These are phyloP conservation scores for Plasmodium billcollinsi DNA, from an alignment of 169 alveolate genomes.

Conservation along the genomic window DNA sequence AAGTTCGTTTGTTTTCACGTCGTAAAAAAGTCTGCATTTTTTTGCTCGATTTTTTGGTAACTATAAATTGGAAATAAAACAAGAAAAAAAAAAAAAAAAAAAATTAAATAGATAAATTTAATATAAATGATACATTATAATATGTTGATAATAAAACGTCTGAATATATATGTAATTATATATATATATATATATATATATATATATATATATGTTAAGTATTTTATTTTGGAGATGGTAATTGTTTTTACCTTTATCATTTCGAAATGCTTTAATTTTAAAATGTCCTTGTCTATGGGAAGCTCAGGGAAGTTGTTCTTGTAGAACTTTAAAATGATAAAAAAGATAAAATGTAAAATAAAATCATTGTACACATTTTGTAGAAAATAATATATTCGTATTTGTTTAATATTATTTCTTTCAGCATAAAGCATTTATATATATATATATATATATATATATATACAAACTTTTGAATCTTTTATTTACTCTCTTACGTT, in stretches of 20 bases:
- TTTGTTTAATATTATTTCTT: neutral
- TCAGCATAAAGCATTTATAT: too few relatives aligned
- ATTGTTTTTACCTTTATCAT: conserved; percentile 31
- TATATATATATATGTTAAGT: neutral
- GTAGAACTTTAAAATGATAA: conserved; percentile 24
- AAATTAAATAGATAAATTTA: too few relatives aligned
- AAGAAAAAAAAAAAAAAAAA: conserved; percentile 9
- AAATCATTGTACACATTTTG: neutral
- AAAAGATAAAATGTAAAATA: neutral
- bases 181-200: too few relatives aligned
- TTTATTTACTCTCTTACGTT: conserved; percentile 8
- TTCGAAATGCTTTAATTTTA: conserved; percentile 44
- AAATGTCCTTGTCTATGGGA: conserved; percentile 27
- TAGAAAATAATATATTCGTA: neutral
- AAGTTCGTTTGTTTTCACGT: conserved; percentile 60
- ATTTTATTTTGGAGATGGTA: neutral
- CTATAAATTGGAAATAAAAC: conserved; percentile 3
- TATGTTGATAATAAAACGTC: too few relatives aligned
- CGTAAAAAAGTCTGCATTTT: conserved; percentile 60
- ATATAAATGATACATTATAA: too few relatives aligned
- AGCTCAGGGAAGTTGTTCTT: conserved; percentile 40
- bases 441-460: neutral
- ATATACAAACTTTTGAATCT: neutral
- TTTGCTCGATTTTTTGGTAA: conserved; percentile 69
- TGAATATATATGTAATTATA: too few relatives aligned